Base-by-base conservation (phyloP, 768 basidiomycete genomes). In the Leccinellum rugosiceps region DNA sequence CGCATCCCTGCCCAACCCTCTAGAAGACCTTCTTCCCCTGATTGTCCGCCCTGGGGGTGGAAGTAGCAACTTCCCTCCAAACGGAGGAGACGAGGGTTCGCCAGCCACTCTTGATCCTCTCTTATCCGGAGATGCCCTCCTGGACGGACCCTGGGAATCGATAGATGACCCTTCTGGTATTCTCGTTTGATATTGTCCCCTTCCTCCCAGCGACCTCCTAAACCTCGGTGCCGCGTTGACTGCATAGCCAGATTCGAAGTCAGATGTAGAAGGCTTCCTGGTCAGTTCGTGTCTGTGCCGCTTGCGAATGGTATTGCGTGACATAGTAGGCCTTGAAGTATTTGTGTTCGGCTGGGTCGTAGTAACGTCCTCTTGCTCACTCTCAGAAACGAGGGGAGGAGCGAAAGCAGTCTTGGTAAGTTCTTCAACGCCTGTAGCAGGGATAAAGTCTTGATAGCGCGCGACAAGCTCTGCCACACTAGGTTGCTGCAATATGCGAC, bases 191-290 rank as follows among this genome's bases (percentile, higher is more conserved):
- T 86, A 55, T 43, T 72, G 66, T 14, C 63, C 58, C 26, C 58
- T 68, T 69, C 62, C 51, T 38, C 75, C 72, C 8, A 77, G 55
- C 5, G 80, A 68, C 53, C 83, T 83, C 23, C 87, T 75, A 62
- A 91, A 87, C 61, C 83, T 80, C 2, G 92, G 88, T 1, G 92
- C 93, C 57, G 94, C 86, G 66, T 94, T 94, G n/a, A 87, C 90
- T 4, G 94, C 93, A 73, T 95, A 96, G 48, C 94, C 85, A 55
- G 89, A 84, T 73, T 96, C 94, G 53, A 92, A 92, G 68, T 96
- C 94, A 6, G 94, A 95, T 10, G 79, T 78, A 9, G 87, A 86
- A 38, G 83, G 73, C 60, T 84, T 84, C 66, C 77, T 80, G 14
- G 74, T 64, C 44, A 80, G 72, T 47, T 78, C 63, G 38, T 78